A percentile compares a stretch with the other conserved stretches of the same genome.
Conservation (phyloP, 306 rosid species). For the Dalbergia cochinchinensis region DNA sequence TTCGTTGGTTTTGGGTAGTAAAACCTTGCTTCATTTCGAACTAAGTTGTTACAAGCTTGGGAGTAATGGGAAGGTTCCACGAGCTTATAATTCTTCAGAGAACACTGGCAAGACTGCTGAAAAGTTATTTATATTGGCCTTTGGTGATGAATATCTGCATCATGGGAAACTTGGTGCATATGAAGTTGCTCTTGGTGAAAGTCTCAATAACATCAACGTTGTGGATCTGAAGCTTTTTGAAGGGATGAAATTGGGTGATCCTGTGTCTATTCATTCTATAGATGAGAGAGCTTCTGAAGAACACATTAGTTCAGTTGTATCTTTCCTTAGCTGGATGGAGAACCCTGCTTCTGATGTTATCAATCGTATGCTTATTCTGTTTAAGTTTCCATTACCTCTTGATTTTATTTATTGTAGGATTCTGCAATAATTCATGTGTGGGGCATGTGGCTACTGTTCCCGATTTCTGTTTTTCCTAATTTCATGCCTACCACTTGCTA, state of each 20-base stretch:
- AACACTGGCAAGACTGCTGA: conserved; percentile 57
- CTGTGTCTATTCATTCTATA: conserved; percentile 62
- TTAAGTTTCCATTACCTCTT: conserved; percentile 33
- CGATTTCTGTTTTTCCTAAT: background rate
- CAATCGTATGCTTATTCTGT: conserved; percentile 54
- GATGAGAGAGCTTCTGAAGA: conserved; percentile 62
- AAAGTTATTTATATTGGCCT: conserved; percentile 64
- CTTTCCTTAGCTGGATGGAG: conserved; percentile 83
- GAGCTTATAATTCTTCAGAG: conserved; percentile 53
- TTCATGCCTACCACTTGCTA: conserved; percentile 21
- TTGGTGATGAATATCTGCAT: conserved; percentile 59
- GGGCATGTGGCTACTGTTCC: background rate
- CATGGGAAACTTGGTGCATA: conserved; percentile 59
- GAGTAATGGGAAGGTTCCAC: conserved; percentile 52
- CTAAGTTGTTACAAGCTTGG: conserved; percentile 57
- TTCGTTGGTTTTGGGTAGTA: conserved; percentile 67
- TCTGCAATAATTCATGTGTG: background rate
- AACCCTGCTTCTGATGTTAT: conserved; percentile 73
- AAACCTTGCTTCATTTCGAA: conserved; percentile 81
- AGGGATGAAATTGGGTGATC: conserved; percentile 66
- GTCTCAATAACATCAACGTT: conserved; percentile 46
- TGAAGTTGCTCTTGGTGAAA: conserved; percentile 67
- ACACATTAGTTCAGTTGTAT: conserved; percentile 60
- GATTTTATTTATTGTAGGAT: conserved; percentile 10
- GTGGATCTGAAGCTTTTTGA: conserved; percentile 58